Evolutionary conservation across 2,329 filamentous ascomycete genomes (phyloP).

Genomic region (Cordyceps fumosorosea): DNA sequence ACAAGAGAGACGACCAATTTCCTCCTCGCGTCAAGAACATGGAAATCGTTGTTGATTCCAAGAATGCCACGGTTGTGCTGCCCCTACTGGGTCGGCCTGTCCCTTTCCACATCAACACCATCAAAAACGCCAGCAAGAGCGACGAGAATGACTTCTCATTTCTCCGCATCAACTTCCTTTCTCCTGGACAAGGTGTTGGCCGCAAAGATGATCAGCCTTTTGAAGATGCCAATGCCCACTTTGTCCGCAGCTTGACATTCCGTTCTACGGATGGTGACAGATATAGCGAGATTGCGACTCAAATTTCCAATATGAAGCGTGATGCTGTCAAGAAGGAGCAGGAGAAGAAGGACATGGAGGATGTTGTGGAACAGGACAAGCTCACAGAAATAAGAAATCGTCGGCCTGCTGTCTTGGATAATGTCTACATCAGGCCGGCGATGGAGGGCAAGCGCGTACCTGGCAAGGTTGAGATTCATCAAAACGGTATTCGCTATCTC

Average conservation of each 20-base stretch:
- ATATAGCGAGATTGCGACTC: conserved; percentile 83
- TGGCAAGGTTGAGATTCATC: conserved; percentile 93
- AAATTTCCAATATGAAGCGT: conserved; percentile 95
- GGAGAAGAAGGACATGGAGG: conserved; percentile 99
- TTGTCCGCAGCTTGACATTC: conserved; percentile 92
- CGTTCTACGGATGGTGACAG: conserved; percentile 82
- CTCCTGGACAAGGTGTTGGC: conserved; percentile 93
- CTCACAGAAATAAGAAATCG: conserved; percentile 90
- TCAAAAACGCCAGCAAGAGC: conserved; percentile 98
- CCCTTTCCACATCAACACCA: conserved; percentile 94
- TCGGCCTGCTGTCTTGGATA: conserved; percentile 81
- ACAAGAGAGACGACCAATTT: conserved; percentile 95
- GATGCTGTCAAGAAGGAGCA: conserved; percentile 87
- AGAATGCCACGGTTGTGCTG: conserved; percentile 83
- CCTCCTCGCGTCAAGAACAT: conserved; percentile 77
- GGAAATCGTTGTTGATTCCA: conserved; percentile 82
- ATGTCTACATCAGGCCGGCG: conserved; percentile 90
- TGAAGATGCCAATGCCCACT: conserved; percentile 91
- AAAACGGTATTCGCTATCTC: conserved; percentile 96
- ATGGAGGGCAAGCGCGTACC: conserved; percentile 96
- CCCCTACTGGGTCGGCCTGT: conserved; percentile 97
- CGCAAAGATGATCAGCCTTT: conserved; percentile 97
- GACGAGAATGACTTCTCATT: conserved; percentile 93
- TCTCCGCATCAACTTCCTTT: conserved; percentile 93
- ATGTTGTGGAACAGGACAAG: conserved; percentile 98